phyloP scores from a whole-genome alignment of 2,329 filamentous ascomycete species.

The Ophiocordyceps camponoti-saundersi region DNA sequence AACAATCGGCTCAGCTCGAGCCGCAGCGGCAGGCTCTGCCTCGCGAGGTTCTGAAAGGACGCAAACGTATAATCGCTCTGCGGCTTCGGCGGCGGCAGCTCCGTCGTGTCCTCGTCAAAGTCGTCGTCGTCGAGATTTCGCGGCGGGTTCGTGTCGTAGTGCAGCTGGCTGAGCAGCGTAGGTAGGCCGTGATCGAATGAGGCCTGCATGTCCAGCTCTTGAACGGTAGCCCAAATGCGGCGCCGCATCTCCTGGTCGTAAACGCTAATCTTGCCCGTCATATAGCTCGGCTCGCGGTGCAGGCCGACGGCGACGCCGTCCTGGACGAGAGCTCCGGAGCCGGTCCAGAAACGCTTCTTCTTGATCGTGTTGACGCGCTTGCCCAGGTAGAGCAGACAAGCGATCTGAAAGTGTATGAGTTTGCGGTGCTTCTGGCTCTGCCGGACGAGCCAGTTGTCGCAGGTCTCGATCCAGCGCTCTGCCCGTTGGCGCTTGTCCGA shows the following conservation, averaged over 20 bases:
- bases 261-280: conserved; percentile 35
- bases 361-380: conserved; percentile 46
- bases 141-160: conserved; percentile 37
- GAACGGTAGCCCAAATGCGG: conserved; percentile 42
- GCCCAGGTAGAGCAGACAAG: conserved; percentile 40
- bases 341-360: conserved; percentile 48
- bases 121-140: conserved; percentile 40
- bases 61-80: conserved; percentile 37
- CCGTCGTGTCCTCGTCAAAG: conserved; percentile 34
- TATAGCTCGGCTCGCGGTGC: conserved; percentile 40
- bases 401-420: conserved; percentile 43
- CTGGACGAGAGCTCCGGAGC: conserved; percentile 36
- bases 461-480: conserved; percentile 37
- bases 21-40: conserved; percentile 37
- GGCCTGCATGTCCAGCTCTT: conserved; percentile 45
- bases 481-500: conserved; percentile 37
- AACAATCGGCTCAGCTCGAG: conserved; percentile 39
- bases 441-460: conserved; percentile 33
- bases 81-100: conserved; percentile 33
- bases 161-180: conserved; percentile 37
- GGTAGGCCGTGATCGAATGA: conserved; percentile 44
- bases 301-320: conserved; percentile 41
- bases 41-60: conserved; percentile 40
- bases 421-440: conserved; percentile 46
- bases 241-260: conserved; percentile 47